Evolutionary conservation across 441 rosid species (phyloP), one percentile per base, ranked within the genome.

Genomic region (Theobroma grandiflorum): DNA sequence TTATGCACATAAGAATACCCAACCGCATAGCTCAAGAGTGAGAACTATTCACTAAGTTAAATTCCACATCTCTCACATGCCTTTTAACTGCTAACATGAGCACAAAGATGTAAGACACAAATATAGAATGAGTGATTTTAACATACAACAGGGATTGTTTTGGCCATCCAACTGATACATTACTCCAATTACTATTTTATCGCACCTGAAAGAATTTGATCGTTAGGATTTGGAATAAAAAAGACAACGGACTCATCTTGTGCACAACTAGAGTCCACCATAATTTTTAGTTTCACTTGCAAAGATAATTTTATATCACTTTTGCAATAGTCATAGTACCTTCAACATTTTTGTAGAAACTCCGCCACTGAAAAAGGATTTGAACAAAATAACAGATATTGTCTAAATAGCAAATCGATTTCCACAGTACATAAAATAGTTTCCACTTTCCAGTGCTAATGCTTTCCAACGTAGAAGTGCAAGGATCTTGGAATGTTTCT

Each of bases 111-210:
- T 3, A 37, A 8, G 7, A 18, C 45, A 52, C 2, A 6, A n/a
- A 33, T 2, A 37, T 50, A 33, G 4, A 9, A 16, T 16, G 14
- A 69, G 26, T 26, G 11, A 22, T 35, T 57, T 57, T 74, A 38
- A 20, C 14, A n/a, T 71, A 33, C 5, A 69, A 69, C 22, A 50
- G 16, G 75, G 42, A 15, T 71, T 37, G 59, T 71, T 49, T 71
- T 50, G 16, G 26, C 7, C 43, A 33, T 71, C 22, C 59, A 70
- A 31, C 58, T 49, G 26, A 70, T 47, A 47, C 22, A 15, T 26
- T 20, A 49, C 58, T 31, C 58, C 40, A 49, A 70, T 12, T 26
- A 16, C 37, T 26, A 70, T 16, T 49, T 49, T 15, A 31, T 47
- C 49, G 59, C 0, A 8, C n/a, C 53, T 8, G 42, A 70, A 42